Percentiles rank a stretch among this genome's conserved stretches.
These are phyloP conservation scores for Nakazawaea ishiwadae DNA, from an alignment of 805 yeast genomes.

Conservation along the genomic window DNA sequence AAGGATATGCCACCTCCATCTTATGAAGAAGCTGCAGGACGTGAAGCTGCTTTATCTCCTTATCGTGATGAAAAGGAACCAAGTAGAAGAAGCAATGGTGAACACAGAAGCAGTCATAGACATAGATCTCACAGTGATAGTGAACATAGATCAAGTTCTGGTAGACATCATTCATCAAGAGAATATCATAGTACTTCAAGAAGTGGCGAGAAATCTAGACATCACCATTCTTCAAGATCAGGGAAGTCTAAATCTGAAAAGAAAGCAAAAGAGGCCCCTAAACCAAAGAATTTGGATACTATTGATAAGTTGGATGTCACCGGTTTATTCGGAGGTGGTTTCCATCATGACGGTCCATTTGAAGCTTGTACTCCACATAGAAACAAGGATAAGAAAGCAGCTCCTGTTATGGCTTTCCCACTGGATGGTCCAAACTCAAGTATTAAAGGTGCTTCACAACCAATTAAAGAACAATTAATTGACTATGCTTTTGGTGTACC, in stretches of 20 bases:
- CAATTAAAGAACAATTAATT: slow-evolving; percentile 54
- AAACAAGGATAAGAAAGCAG: slow-evolving; percentile 65
- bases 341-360: slow-evolving; percentile 98
- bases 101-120: slow-evolving; percentile 13
- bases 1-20: slow-evolving; percentile 51
- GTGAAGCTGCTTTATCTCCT: slow-evolving; percentile 33
- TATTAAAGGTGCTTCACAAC: slow-evolving; percentile 59
- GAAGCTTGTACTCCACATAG: slow-evolving; percentile 98
- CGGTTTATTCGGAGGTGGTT: slow-evolving; percentile 86
- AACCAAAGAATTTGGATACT: slow-evolving; percentile 79
- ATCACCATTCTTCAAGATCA: slow-evolving; percentile 22
- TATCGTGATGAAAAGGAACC: slow-evolving; percentile 52
- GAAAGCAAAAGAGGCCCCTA: slow-evolving; percentile 38
- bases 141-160: slow-evolving; percentile 5
- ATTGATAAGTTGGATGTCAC: slow-evolving; percentile 96
- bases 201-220: slow-evolving; percentile 20
- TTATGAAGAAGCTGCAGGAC: slow-evolving; percentile 66
- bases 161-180: slow-evolving; percentile 16
- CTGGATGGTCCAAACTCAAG: slow-evolving; percentile 91
- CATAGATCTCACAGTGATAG: slow-evolving; percentile 19
- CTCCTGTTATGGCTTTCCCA: slow-evolving; percentile 95
- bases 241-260: slow-evolving; percentile 18
- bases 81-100: slow-evolving; percentile 18
- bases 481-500: slow-evolving; percentile 73
- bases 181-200: slow-evolving; percentile 11